Evolutionary conservation across 2,329 filamentous ascomycete species (phyloP).

Genomic region (Exophiala oligosperma): DNA sequence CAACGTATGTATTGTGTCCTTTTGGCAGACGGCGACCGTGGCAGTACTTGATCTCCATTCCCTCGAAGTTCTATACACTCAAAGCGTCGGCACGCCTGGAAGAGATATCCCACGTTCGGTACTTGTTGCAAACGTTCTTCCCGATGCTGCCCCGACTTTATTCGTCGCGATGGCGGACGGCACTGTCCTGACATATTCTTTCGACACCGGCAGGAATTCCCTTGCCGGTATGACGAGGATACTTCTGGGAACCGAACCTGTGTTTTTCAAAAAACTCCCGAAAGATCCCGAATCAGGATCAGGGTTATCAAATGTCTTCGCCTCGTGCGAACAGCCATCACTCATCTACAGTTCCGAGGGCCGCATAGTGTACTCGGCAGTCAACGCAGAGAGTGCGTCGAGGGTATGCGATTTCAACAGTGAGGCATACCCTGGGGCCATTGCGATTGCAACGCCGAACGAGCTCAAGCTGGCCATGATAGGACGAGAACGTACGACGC

Average conservation of each 20-base stretch:
- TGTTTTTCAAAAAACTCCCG: constrained; percentile 76
- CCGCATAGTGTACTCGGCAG: constrained; percentile 86
- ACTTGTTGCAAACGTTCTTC: constrained; percentile 73
- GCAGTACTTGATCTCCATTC: constrained; percentile 70
- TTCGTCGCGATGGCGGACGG: constrained; percentile 93
- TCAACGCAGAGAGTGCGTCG: constrained; percentile 82
- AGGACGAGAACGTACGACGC: constrained; percentile 81
- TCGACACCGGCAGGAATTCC: constrained; percentile 61
- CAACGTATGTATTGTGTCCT: constrained; percentile 75
- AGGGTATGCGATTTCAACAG: constrained; percentile 81
- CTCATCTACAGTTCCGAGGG: constrained; percentile 89
- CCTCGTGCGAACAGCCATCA: constrained; percentile 90
- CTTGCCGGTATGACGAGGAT: constrained; percentile 77
- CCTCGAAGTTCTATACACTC: constrained; percentile 65
- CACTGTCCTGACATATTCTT: constrained; percentile 78
- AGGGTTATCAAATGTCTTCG: constrained; percentile 77
- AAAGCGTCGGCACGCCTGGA: constrained; percentile 63
- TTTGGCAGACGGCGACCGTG: constrained; percentile 81
- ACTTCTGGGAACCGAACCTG: constrained; percentile 80
- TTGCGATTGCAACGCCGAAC: constrained; percentile 74
- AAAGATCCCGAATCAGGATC: constrained; percentile 47
- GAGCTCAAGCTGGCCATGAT: constrained; percentile 78
- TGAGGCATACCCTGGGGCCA: constrained; percentile 74
- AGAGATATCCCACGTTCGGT: constrained; percentile 82
- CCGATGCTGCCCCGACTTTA: constrained; percentile 67